Percentiles rank a stretch among this genome's conserved stretches.
Conservation (phyloP, 1,284 basidiomycete species). For the Fomitopsis palustris region DNA sequence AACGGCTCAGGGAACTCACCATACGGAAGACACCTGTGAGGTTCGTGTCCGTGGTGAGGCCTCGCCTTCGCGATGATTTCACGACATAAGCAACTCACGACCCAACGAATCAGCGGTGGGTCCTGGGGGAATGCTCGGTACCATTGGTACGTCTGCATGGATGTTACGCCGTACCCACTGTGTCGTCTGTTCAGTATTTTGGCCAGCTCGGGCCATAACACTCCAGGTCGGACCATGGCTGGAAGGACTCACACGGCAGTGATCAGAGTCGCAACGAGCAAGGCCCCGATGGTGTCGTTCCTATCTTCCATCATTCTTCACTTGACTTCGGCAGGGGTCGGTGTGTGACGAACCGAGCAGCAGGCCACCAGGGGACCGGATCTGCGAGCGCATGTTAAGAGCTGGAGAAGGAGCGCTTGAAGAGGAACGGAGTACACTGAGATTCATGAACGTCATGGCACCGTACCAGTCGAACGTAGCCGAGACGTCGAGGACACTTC, state of each 20-base stretch:
- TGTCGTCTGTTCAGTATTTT: neutral
- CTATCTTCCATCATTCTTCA: neutral
- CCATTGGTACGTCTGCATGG: conserved; percentile 2
- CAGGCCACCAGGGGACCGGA: neutral
- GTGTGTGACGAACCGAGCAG: neutral
- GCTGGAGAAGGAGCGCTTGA: neutral
- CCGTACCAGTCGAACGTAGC: neutral
- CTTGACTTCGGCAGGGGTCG: neutral
- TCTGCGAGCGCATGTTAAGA: neutral
- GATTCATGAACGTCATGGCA: neutral
- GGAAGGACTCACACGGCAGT: neutral
- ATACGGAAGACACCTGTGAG: neutral
- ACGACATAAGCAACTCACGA: neutral
- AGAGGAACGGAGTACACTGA: neutral
- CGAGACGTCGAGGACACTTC: neutral
- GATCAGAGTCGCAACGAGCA: neutral
- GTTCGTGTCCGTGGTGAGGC: too few species aligned
- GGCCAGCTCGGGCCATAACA: neutral
- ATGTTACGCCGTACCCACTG: neutral
- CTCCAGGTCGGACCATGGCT: neutral
- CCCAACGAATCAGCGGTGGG: neutral
- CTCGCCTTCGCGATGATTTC: neutral
- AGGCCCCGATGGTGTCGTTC: neutral
- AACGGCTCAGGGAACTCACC: neutral
- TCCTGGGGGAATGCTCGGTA: neutral